Conservation (phyloP, 208 protist genomes). For the Porcisia hertigi region DNA sequence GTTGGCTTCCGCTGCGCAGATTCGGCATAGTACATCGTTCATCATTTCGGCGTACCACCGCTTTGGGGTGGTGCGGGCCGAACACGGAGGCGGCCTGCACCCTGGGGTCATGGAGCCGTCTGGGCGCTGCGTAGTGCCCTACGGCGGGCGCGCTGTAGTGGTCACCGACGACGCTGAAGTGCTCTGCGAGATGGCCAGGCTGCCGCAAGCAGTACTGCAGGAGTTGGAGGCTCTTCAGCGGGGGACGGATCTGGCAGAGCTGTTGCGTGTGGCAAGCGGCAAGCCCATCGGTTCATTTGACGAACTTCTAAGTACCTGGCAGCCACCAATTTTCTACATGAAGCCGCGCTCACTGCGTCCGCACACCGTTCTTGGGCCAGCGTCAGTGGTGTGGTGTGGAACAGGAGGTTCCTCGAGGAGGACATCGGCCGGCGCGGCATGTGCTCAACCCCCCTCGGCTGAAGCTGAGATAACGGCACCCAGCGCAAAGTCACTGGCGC, state of each 20-base stretch:
- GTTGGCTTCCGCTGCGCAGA: constrained; percentile 14
- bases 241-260: constrained; percentile 23
- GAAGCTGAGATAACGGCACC: background rate
- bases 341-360: constrained; percentile 13
- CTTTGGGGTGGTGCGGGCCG: constrained; percentile 43
- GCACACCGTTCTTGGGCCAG: background rate
- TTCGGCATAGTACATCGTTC: constrained; percentile 6
- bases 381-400: constrained; percentile 4
- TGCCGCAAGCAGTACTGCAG: constrained; percentile 30
- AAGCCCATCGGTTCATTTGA: constrained; percentile 40
- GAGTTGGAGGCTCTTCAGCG: constrained; percentile 14
- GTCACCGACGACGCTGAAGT: constrained; percentile 46
- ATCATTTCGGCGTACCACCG: constrained; percentile 30
- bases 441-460: background rate
- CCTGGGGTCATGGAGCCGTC: constrained; percentile 47
- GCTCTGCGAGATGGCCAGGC: constrained; percentile 35
- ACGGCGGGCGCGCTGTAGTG: constrained; percentile 41
- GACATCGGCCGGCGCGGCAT: background rate
- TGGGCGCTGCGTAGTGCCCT: constrained; percentile 58
- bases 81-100: constrained; percentile 37
- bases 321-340: constrained; percentile 19
- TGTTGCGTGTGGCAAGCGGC: constrained; percentile 26
- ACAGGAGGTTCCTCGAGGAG: background rate
- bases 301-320: constrained; percentile 28
- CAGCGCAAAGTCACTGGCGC: background rate